A percentile compares a stretch with the other conserved stretches of the same genome.
These are phyloP conservation scores for Thamnidium elegans DNA, from an alignment of 192 early-diverging fungal genomes.

Conservation along the genomic window DNA sequence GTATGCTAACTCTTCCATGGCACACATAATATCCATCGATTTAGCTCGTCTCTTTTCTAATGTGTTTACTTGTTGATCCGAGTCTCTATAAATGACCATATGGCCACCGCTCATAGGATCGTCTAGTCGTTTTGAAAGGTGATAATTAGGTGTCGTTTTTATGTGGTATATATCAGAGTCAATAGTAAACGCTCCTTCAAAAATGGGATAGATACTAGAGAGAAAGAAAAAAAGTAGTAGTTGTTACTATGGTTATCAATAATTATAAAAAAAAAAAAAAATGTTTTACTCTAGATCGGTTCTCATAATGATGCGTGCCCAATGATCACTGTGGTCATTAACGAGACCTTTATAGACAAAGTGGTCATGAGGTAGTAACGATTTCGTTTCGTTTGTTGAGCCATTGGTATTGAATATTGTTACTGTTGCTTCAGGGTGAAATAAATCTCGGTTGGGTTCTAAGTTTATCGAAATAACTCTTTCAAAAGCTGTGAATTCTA, in stretches of 20 bases:
- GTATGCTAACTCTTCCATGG: slow-evolving; percentile 16
- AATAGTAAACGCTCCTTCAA: slow-evolving; percentile 59
- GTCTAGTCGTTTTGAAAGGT: slow-evolving; percentile 46
- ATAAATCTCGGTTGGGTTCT: slow-evolving; percentile 64
- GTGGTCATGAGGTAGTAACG: slow-evolving; percentile 22
- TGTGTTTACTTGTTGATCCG: slow-evolving; percentile 20
- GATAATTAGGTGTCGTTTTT: slow-evolving; percentile 52
- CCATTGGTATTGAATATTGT: slow-evolving; percentile 18
- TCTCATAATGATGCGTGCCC: slow-evolving; percentile 50
- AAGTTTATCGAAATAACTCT: slow-evolving; percentile 61
- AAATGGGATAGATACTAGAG: slow-evolving; percentile 33
- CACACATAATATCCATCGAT: slow-evolving; percentile 9
- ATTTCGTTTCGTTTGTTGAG: slow-evolving; percentile 33
- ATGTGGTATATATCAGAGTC: slow-evolving; percentile 58
- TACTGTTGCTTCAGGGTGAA: slow-evolving; percentile 60
- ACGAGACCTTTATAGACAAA: slow-evolving; percentile 55
- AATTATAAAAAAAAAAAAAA: not conserved
- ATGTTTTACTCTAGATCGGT: slow-evolving; percentile 35
- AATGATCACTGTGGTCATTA: slow-evolving; percentile 35
- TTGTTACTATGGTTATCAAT: not conserved
- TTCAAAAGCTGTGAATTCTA: slow-evolving; percentile 51
- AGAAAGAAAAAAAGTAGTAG: not conserved
- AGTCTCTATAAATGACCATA: slow-evolving; percentile 34
- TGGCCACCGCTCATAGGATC: slow-evolving; percentile 42
- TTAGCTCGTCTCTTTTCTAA: not conserved